Percentiles rank a stretch among this genome's conserved stretches.
Evolutionary conservation across 2,329 filamentous ascomycete genomes (phyloP).

Genomic region (Pseudogymnoascus sp.): DNA sequence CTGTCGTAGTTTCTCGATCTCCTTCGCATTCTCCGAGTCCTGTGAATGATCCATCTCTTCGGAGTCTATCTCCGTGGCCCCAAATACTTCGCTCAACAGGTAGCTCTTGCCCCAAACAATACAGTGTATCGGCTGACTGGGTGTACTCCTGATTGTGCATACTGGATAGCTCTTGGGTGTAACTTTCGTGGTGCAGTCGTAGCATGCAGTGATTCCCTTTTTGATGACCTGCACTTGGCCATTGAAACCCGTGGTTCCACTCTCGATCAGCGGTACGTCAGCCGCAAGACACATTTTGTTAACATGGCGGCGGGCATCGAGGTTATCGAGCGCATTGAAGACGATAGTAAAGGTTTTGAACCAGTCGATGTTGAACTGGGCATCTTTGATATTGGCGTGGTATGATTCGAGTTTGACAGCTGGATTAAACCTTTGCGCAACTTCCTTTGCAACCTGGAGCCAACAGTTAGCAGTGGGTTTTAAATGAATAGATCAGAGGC

Average conservation of each 20-base stretch:
- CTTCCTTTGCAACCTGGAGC: constrained; percentile 78
- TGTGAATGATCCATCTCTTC: constrained; percentile 71
- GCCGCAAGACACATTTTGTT: constrained; percentile 96
- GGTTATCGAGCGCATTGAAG: constrained; percentile 95
- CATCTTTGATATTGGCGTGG: constrained; percentile 91
- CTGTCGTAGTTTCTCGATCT: constrained; percentile 79
- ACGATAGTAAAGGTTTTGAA: constrained; percentile 77
- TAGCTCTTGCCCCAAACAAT: constrained; percentile 99
- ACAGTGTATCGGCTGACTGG: constrained; percentile 93
- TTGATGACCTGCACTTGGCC: constrained; percentile 96
- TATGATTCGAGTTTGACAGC: constrained; percentile 79
- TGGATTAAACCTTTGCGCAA: constrained; percentile 84
- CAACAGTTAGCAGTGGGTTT: constrained; percentile 18
- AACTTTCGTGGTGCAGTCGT: constrained; percentile 88
- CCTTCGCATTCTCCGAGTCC: constrained; percentile 73
- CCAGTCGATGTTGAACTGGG: constrained; percentile 79
- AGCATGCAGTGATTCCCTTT: constrained; percentile 86
- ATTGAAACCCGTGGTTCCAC: constrained; percentile 94
- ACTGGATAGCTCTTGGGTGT: constrained; percentile 90
- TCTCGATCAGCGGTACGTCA: constrained; percentile 85
- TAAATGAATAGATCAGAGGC: neutral
- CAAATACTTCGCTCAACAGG: constrained; percentile 86
- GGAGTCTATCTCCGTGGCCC: constrained; percentile 78
- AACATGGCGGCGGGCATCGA: constrained; percentile 88
- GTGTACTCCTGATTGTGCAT: constrained; percentile 94